A percentile compares a stretch with the other conserved stretches of the same genome.
Conservation (phyloP, 164 flowering plant genomes). For the Amborella trichopoda region DNA sequence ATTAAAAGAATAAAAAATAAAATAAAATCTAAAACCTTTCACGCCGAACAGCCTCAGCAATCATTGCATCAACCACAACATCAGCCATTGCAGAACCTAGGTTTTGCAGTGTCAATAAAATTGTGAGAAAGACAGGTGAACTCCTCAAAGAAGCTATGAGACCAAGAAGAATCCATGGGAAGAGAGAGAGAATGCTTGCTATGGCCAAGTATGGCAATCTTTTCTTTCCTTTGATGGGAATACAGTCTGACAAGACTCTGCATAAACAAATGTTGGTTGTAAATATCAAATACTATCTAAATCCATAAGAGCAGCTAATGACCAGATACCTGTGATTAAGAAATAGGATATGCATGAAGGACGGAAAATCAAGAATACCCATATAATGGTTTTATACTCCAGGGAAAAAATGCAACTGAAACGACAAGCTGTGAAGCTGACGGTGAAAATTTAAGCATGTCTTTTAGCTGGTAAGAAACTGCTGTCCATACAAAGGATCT, state of each 20-base stretch:
- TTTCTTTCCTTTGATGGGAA: constrained; percentile 76
- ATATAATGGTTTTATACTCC: constrained; percentile 89
- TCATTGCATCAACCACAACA: constrained; percentile 96
- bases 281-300: background rate
- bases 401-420: constrained; percentile 66
- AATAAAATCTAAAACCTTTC: constrained; percentile 37
- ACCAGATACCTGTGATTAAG: background rate
- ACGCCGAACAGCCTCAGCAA: constrained; percentile 73
- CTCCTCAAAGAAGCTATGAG: constrained; percentile 33
- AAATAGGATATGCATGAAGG: background rate
- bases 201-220: constrained; percentile 68
- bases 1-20: background rate
- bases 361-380: constrained; percentile 50
- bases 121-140: constrained; percentile 38
- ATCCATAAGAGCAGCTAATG: background rate
- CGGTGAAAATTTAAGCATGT: constrained; percentile 73
- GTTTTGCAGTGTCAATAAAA: constrained; percentile 68
- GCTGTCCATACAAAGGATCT: constrained; percentile 96
- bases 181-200: constrained; percentile 58
- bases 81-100: constrained; percentile 94
- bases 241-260: constrained; percentile 86
- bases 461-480: constrained; percentile 84
- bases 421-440: constrained; percentile 81
- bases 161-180: constrained; percentile 79
- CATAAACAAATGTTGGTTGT: constrained; percentile 3